Conservation (phyloP, 2,329 filamentous ascomycete genomes). For the Xylariaceae sp. region DNA sequence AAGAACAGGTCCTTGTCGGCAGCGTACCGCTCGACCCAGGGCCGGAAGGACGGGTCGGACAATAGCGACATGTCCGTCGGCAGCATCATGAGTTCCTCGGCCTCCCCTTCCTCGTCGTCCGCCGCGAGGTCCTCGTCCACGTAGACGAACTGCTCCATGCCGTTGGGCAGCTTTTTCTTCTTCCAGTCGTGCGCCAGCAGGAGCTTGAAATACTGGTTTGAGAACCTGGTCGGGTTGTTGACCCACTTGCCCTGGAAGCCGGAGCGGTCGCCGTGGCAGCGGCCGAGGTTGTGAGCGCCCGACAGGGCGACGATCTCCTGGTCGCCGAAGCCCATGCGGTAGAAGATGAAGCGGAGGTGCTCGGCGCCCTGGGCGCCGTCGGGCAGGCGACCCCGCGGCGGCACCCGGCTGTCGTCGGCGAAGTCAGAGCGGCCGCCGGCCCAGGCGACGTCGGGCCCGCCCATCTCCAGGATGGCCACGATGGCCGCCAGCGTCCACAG, state of each 20-base stretch:
- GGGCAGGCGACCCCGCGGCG: slow-evolving; percentile 64
- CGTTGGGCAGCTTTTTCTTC: slow-evolving; percentile 33
- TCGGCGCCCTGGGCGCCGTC: slow-evolving; percentile 77
- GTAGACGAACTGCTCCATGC: slow-evolving; percentile 56
- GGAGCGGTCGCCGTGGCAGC: slow-evolving; percentile 53
- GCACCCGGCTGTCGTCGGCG: slow-evolving; percentile 62
- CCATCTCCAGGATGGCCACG: slow-evolving; percentile 62
- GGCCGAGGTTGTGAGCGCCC: slow-evolving; percentile 83
- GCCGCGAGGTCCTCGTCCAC: slow-evolving; percentile 49
- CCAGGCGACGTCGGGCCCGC: slow-evolving; percentile 61
- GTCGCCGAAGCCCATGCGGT: slow-evolving; percentile 95
- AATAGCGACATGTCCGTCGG: slow-evolving; percentile 64
- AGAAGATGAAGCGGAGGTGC: slow-evolving; percentile 88
- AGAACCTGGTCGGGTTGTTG: slow-evolving; percentile 42
- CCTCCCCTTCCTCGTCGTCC: slow-evolving; percentile 58
- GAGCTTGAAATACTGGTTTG: slow-evolving; percentile 42
- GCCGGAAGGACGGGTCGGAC: slow-evolving; percentile 54
- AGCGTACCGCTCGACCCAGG: slow-evolving; percentile 62
- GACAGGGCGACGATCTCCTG: slow-evolving; percentile 89
- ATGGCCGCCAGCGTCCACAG: slow-evolving; percentile 66
- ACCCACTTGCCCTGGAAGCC: slow-evolving; percentile 43
- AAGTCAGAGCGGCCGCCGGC: slow-evolving; percentile 62
- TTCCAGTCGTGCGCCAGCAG: slow-evolving; percentile 38
- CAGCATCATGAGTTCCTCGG: slow-evolving; percentile 67
- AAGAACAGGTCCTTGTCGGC: slow-evolving; percentile 65